Percentiles rank a stretch among this genome's conserved stretches.
Evolutionary conservation across 2,329 filamentous ascomycete species (phyloP).

Genomic region (Colletotrichum spaethianum): DNA sequence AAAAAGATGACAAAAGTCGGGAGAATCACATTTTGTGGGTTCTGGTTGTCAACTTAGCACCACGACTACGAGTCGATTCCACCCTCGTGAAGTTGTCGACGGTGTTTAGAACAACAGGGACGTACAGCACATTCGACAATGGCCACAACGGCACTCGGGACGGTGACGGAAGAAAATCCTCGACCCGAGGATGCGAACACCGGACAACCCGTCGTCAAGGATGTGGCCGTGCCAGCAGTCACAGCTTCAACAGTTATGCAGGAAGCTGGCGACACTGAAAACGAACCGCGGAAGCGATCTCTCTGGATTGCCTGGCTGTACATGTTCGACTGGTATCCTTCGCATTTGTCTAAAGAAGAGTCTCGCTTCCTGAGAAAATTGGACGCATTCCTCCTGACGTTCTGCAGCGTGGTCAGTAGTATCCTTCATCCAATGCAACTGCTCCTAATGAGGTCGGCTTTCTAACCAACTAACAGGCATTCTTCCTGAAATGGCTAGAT

Average conservation of each 20-base stretch:
- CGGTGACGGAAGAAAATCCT: not conserved
- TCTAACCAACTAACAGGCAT: constrained; percentile 8
- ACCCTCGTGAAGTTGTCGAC: not conserved
- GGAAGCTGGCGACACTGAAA: constrained; percentile 53
- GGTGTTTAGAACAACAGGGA: not conserved
- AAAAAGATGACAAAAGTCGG: constrained; percentile 16
- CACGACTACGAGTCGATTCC: not conserved
- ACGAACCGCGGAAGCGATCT: constrained; percentile 34
- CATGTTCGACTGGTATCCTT: constrained; percentile 48
- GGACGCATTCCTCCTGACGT: constrained; percentile 45
- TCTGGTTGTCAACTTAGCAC: not conserved
- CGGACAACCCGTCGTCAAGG: constrained; percentile 19
- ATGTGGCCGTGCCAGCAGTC: constrained; percentile 34
- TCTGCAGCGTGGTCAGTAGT: constrained; percentile 15
- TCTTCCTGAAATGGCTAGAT: constrained; percentile 48
- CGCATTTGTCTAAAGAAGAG: constrained; percentile 43
- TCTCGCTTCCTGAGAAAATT: constrained; percentile 43
- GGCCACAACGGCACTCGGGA: not conserved
- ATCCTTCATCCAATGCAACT: constrained; percentile 13
- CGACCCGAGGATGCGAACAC: not conserved
- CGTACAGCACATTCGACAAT: not conserved
- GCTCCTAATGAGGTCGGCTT: not conserved
- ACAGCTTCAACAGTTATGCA: constrained; percentile 66
- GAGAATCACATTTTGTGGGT: not conserved
- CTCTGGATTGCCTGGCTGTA: constrained; percentile 44